Conservation (phyloP, 768 basidiomycete genomes). For the Cystofilobasidium bisporidii region DNA sequence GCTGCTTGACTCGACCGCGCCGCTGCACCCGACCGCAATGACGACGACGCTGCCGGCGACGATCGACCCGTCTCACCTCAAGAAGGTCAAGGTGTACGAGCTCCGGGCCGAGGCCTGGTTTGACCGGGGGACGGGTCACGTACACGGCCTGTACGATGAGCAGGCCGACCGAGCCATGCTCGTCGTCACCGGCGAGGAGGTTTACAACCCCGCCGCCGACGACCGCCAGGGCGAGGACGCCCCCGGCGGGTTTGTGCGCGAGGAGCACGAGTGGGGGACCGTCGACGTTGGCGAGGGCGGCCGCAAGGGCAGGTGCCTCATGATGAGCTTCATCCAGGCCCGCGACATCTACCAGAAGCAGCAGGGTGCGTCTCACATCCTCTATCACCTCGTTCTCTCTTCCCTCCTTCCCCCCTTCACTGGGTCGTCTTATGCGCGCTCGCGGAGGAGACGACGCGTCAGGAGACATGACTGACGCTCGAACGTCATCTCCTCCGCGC, state of each 20-base stretch:
- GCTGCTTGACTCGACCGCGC: background rate
- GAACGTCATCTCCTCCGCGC: no score
- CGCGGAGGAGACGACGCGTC: no score
- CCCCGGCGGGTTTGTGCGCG: constrained; percentile 49
- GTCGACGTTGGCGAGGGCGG: constrained; percentile 63
- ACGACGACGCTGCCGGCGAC: background rate
- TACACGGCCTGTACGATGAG: constrained; percentile 64
- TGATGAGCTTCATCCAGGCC: constrained; percentile 35
- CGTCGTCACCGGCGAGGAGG: constrained; percentile 38
- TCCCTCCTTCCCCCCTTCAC: background rate
- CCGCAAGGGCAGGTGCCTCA: constrained; percentile 34
- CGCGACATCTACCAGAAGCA: constrained; percentile 39
- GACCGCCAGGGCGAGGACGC: constrained; percentile 45
- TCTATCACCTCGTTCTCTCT: no score
- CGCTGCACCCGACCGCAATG: background rate
- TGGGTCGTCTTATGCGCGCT: no score
- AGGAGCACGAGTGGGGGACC: constrained; percentile 62
- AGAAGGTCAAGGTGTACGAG: constrained; percentile 68
- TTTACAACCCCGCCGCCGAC: constrained; percentile 27
- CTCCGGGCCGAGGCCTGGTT: constrained; percentile 83
- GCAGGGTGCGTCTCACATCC: constrained; percentile 45
- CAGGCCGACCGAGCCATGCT: constrained; percentile 38
- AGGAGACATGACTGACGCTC: no score
- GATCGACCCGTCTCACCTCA: constrained; percentile 14
- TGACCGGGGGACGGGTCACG: constrained; percentile 94